Conservation (phyloP, 2,329 filamentous ascomycete genomes). For the Phyllosticta paracitricarpa region DNA sequence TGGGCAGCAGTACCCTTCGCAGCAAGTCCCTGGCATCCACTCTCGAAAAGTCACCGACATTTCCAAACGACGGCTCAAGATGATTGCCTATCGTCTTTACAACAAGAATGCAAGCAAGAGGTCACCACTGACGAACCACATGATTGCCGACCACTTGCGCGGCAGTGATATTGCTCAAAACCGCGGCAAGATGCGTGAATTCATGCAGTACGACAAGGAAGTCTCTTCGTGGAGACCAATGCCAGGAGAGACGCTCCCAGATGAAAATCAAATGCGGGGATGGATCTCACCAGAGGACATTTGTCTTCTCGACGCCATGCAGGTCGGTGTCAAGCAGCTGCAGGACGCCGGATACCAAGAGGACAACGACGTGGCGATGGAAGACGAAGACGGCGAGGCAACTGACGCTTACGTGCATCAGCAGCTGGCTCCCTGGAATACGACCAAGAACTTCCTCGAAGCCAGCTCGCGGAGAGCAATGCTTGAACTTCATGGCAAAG, state of each 20-base stretch:
- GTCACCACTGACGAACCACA: conserved; percentile 54
- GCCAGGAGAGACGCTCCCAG: conserved; percentile 62
- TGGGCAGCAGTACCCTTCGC: conserved; percentile 83
- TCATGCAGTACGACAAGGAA: conserved; percentile 82
- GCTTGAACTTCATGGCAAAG: conserved; percentile 87
- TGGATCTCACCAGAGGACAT: conserved; percentile 96
- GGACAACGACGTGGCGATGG: conserved; percentile 52
- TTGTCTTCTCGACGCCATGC: conserved; percentile 91
- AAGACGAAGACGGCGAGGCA: conserved; percentile 57
- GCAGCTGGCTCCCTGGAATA: conserved; percentile 91
- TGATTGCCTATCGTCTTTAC: conserved; percentile 86
- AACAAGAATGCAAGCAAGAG: conserved; percentile 57
- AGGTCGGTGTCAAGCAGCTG: conserved; percentile 83
- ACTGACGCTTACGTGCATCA: conserved; percentile 30
- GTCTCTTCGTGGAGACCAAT: conserved; percentile 71
- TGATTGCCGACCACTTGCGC: conserved; percentile 62
- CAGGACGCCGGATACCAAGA: conserved; percentile 80
- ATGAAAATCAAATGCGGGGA: conserved; percentile 67
- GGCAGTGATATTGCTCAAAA: conserved; percentile 94
- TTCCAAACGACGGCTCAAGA: conserved; percentile 93
- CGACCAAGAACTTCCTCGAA: conserved; percentile 91
- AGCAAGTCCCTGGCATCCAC: conserved; percentile 87
- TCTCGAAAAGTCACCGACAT: conserved; percentile 92
- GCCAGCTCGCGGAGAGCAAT: conserved; percentile 93
- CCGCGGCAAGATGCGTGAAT: conserved; percentile 92